Conservation (phyloP, 2,329 filamentous ascomycete genomes). For the Pseudogymnoascus pannorum region DNA sequence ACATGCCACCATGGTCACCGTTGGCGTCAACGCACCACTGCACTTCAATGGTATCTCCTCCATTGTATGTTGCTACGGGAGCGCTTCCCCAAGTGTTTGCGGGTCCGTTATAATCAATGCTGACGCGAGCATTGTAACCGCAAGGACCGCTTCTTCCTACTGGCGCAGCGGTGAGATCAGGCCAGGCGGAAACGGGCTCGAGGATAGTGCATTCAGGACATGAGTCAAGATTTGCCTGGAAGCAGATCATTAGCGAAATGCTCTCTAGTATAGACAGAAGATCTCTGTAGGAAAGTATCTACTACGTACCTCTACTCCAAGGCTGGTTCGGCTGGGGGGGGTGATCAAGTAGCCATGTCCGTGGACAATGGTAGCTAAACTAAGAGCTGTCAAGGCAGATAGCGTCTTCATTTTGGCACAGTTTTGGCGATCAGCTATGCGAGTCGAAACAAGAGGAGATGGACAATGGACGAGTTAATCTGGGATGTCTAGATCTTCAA, state of each 20-base stretch:
- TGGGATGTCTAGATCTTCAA: background rate
- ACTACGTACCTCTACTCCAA: conserved; percentile 35
- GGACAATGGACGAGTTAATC: background rate
- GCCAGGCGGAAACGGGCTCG: conserved; percentile 45
- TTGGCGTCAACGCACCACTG: conserved; percentile 51
- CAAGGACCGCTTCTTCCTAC: conserved; percentile 44
- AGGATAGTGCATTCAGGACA: conserved; percentile 49
- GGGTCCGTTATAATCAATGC: conserved; percentile 34
- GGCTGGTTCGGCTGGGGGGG: conserved; percentile 38
- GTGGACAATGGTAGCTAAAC: conserved; percentile 16
- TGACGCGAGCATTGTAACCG: conserved; percentile 46
- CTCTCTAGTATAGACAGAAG: background rate
- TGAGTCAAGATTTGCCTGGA: conserved; percentile 40
- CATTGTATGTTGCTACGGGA: conserved; percentile 37
- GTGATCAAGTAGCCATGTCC: conserved; percentile 41
- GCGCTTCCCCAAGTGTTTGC: conserved; percentile 31
- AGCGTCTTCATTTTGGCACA: background rate
- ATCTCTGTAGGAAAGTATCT: background rate
- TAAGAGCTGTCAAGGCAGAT: background rate
- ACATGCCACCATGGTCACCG: conserved; percentile 51
- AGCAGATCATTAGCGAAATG: background rate
- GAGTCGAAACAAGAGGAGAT: background rate
- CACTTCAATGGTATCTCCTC: conserved; percentile 41
- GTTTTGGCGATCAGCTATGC: background rate
- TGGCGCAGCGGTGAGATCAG: conserved; percentile 38